Base-by-base conservation (phyloP, 1,284 basidiomycete genomes). In the Microstroma glucosiphilum region DNA sequence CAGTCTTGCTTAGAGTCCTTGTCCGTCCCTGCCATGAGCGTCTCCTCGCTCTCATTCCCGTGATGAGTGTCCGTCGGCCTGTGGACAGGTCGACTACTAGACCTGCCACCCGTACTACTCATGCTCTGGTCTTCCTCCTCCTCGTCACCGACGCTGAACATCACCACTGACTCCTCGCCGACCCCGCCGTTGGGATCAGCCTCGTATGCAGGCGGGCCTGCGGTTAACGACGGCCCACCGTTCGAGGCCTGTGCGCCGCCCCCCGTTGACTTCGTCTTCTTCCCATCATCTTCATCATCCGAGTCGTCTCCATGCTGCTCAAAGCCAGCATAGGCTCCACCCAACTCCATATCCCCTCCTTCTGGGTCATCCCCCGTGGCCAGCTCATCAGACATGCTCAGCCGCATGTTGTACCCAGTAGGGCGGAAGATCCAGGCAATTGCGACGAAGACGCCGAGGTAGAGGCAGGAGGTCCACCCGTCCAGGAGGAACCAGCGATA, bases 401-500 rank as follows among this genome's bases (percentile, higher is more conserved):
- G 59, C 9, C 90, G 89, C 82, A 90, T 85, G 82, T 98, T 98
- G 80, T 92, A 87, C 46, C 86, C 86, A 1, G 92, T 91, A 62
- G 94, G 94, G 49, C 92, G 84, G 94, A 96, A 99, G 30, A 97
- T 83, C 82, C 87, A 96, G 1, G 90, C 87, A 67, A 97, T 91
- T 9, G 86, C 83, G 55, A 83, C 81, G 79, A 98, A 97, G 54
- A 89, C 69, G 37, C 57, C 54, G 9, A 80, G 67, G 62, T 80
- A 80, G 9, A 80, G 86, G 37, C 92, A 82, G 0, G 89, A 86
- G 37, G 97, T 84, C 84, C 91, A 96, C n/a, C 92, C 96, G 73
- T 98, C 96, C 51, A 98, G 84, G 15, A 98, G 82, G 86, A 92
- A 91, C 96, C 96, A 99, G 58, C 93, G 86, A 59, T 87, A 86